phyloP scores from a whole-genome alignment of 257 asterid genomes.

The Nemophila menziesii region DNA sequence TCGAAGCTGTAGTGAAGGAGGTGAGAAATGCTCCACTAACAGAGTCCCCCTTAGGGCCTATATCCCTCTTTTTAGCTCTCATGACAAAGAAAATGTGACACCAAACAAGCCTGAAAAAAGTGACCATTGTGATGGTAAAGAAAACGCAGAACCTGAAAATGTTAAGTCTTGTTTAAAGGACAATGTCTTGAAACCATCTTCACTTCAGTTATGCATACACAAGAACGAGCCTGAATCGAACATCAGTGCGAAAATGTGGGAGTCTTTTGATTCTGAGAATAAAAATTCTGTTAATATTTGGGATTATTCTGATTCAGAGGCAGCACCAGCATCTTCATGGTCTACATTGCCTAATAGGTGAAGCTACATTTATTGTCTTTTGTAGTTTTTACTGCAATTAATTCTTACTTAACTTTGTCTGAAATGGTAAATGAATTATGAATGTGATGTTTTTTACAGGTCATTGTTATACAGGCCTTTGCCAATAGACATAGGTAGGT shows the following conservation, averaged over 20 bases:
- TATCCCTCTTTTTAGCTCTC: constrained; percentile 14
- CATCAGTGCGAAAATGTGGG: constrained; percentile 35
- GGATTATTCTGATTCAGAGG: constrained; percentile 83
- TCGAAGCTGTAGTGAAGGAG: constrained; percentile 29
- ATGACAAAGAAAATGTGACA: constrained; percentile 35
- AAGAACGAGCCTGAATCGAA: constrained; percentile 48
- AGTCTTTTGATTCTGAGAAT: constrained; percentile 27
- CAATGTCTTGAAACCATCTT: constrained; percentile 43
- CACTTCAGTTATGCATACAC: constrained; percentile 58
- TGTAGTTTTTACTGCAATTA: neutral
- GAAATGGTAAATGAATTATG: neutral
- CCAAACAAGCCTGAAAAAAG: constrained; percentile 23
- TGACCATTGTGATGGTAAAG: constrained; percentile 15
- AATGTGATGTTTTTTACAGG: constrained; percentile 23
- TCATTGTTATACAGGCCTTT: constrained; percentile 75
- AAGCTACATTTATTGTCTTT: neutral
- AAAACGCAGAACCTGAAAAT: constrained; percentile 17
- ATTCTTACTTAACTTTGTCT: neutral
- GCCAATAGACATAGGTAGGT: constrained; percentile 80
- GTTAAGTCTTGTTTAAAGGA: constrained; percentile 16
- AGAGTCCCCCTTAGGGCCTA: constrained; percentile 18
- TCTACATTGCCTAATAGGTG: constrained; percentile 78
- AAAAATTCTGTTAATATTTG: constrained; percentile 45
- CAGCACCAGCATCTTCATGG: constrained; percentile 95
- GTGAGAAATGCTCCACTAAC: constrained; percentile 3